These are phyloP conservation scores for Candida vaughaniae DNA, from an alignment of 805 yeast species.

Conservation along the genomic window DNA sequence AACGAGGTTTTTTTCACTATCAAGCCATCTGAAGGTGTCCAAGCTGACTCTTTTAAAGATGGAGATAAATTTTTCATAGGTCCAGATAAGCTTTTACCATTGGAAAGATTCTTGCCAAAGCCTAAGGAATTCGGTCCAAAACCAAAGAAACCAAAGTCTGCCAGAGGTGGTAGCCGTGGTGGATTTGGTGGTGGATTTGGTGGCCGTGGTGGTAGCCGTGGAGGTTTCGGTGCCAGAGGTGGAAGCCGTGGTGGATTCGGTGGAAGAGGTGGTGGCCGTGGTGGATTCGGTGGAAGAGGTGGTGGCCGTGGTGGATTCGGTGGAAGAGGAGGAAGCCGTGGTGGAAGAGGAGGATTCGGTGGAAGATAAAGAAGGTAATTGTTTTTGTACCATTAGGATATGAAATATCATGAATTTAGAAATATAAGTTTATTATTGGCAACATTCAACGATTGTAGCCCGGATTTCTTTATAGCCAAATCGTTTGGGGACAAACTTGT, in stretches of 20 bases:
- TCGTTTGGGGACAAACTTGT: conserved; percentile 33
- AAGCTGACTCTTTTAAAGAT: conserved; percentile 86
- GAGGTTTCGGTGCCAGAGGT: conserved; percentile 40
- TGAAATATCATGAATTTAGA: conserved; percentile 1
- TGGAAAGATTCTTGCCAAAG: conserved; percentile 96
- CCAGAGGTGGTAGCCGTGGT: conserved; percentile 38
- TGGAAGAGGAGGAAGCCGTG: background rate
- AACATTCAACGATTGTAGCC: conserved; percentile 49
- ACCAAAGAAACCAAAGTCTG: conserved; percentile 67
- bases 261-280: conserved; percentile 30
- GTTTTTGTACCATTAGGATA: background rate
- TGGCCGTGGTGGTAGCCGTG: conserved; percentile 31
- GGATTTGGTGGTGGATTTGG: conserved; percentile 40
- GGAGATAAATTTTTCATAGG: conserved; percentile 97
- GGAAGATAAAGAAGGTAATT: conserved; percentile 1
- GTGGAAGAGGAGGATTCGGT: background rate
- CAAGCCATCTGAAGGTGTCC: conserved; percentile 95
- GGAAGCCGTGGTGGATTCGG: conserved; percentile 41
- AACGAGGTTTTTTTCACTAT: conserved; percentile 98
- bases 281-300: conserved; percentile 36
- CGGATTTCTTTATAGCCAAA: conserved; percentile 58
- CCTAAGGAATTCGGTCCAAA: conserved; percentile 87
- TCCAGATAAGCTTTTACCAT: conserved; percentile 90
- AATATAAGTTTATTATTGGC: conserved; percentile 26
- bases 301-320: conserved; percentile 41